Conservation (phyloP, 2,329 filamentous ascomycete species). For the Neurospora sp. region DNA sequence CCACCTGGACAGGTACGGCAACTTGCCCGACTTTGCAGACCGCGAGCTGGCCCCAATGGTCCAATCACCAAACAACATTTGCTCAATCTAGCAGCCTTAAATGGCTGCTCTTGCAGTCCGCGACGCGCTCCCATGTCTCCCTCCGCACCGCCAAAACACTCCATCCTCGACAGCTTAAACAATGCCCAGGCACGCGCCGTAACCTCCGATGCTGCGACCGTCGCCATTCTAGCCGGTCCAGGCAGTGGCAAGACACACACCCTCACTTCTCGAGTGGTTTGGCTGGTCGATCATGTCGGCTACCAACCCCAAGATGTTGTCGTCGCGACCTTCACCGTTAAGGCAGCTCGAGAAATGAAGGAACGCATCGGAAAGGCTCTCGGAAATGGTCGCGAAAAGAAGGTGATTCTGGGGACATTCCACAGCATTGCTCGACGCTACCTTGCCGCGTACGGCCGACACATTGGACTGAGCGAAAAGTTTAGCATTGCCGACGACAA, state of each 20-base stretch:
- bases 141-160: conserved; percentile 4
- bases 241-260: conserved; percentile 90
- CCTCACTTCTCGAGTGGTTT: conserved; percentile 82
- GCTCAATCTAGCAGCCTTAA: neutral
- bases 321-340: conserved; percentile 95
- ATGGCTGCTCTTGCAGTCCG: neutral
- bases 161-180: conserved; percentile 43
- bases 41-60: neutral
- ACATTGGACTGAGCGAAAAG: conserved; percentile 70
- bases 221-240: conserved; percentile 59
- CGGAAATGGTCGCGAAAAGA: conserved; percentile 65
- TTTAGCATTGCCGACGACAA: conserved; percentile 86
- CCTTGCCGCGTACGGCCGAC: conserved; percentile 70
- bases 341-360: conserved; percentile 89
- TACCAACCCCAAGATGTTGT: conserved; percentile 79
- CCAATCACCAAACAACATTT: neutral
- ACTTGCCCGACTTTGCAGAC: neutral
- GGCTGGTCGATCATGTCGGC: conserved; percentile 64
- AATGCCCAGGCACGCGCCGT: conserved; percentile 46
- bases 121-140: neutral
- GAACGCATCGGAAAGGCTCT: conserved; percentile 72
- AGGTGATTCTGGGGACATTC: conserved; percentile 83
- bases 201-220: conserved; percentile 40
- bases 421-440: conserved; percentile 88
- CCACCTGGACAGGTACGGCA: neutral